phyloP scores from a whole-genome alignment of 148 eudicot species.

The Persicaria tinctoria region DNA sequence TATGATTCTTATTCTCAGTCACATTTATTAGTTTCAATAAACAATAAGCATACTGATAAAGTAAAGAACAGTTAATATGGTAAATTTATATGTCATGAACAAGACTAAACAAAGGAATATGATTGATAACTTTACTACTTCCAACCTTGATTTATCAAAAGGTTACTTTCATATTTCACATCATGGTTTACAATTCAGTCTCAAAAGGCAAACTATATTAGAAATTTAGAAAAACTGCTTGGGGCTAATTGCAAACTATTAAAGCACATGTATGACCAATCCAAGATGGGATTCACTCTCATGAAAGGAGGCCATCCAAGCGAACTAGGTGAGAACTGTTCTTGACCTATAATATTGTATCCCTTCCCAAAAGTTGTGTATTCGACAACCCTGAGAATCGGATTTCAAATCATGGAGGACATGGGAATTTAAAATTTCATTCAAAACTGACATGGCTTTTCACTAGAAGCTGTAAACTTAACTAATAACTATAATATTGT shows the following conservation, averaged over 20 bases:
- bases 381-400: no score
- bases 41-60: not conserved
- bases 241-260: not conserved
- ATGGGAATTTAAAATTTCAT: no score
- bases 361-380: no score
- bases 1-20: not conserved
- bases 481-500: no score
- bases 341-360: no score
- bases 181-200: not conserved
- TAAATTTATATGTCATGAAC: not conserved
- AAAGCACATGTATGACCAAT: slow-evolving; percentile 94
- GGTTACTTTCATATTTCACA: not conserved
- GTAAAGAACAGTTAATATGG: not conserved
- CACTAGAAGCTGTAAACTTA: no score
- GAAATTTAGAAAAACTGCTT: not conserved
- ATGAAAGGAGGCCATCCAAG: slow-evolving; percentile 99
- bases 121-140: not conserved
- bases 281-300: slow-evolving; percentile 97
- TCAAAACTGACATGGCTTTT: no score
- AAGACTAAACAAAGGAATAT: not conserved
- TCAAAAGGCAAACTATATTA: not conserved
- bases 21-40: not conserved
- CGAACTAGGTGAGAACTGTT: slow-evolving; percentile 96
- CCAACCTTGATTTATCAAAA: not conserved
- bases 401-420: no score